These are phyloP conservation scores for Silene vulgaris DNA, from an alignment of 179 eudicot species.

Conservation along the genomic window DNA sequence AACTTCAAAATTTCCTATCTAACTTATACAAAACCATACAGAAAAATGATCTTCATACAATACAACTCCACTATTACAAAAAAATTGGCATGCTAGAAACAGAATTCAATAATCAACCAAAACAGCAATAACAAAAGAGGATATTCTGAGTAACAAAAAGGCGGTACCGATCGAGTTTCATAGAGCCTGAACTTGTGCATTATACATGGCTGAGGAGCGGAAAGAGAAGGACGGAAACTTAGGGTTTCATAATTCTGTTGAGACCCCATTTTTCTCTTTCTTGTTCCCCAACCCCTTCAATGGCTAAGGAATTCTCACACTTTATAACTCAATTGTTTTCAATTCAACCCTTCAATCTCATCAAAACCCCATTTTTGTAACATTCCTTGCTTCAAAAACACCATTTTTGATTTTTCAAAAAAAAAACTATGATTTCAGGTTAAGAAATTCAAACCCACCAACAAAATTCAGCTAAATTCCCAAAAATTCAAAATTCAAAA, in stretches of 20 bases:
- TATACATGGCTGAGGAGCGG: slow-evolving; percentile 32
- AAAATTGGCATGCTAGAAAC: not conserved
- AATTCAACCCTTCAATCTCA: slow-evolving; percentile 28
- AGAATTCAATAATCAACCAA: not conserved
- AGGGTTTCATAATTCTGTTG: slow-evolving; percentile 30
- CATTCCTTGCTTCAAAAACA: slow-evolving; percentile 62
- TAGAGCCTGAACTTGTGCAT: slow-evolving; percentile 87
- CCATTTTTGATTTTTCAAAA: slow-evolving; percentile 34
- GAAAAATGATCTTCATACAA: not conserved
- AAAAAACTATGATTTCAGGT: not conserved
- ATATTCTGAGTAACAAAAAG: not conserved
- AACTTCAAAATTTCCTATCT: not conserved
- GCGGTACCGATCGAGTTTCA: slow-evolving; percentile 71
- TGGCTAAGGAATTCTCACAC: slow-evolving; percentile 62
- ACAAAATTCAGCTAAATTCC: not conserved
- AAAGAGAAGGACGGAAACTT: slow-evolving; percentile 29
- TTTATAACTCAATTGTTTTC: slow-evolving; percentile 37
- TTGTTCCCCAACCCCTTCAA: slow-evolving; percentile 58
- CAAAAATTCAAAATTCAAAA: not conserved
- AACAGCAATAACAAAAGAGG: not conserved
- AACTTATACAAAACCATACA: not conserved
- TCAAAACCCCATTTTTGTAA: slow-evolving; percentile 26
- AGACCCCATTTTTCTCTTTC: slow-evolving; percentile 29
- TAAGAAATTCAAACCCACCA: slow-evolving; percentile 14
- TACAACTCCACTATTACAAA: not conserved